Base-by-base conservation (phyloP, 2,329 filamentous ascomycete genomes). In the Pseudogymnoascus sp. region DNA sequence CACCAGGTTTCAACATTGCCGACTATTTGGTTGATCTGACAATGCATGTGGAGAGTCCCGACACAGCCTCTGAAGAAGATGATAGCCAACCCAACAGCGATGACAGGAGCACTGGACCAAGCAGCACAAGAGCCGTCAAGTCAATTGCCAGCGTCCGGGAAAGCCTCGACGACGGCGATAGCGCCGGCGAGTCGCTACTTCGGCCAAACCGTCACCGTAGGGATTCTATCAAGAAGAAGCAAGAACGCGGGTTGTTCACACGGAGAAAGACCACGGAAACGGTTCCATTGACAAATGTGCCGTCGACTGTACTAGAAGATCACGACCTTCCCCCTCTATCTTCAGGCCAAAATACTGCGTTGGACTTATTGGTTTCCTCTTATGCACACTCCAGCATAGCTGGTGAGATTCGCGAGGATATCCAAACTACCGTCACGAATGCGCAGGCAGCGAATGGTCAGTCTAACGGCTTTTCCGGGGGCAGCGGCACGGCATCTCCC, bases 11-110 rank as follows among this genome's bases (percentile, higher is more conserved):
- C 83, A 99, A 99, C 72, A 97, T 99, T 75, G 95, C 95, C 3
- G 95, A 99, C 74, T 99, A 97, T 72, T 84, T 99, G 4, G 93
- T 99, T 31, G 95, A 99, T 74, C 81, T 99, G 42, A 97, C 95
- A 0, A 97, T 99, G 93, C 95, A 99, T 74, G 93, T 92, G 23
- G 85, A 90, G 64, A 80, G 82, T 62, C 78, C 81, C 12, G 78
- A 76, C 39, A 80, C 81, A 1, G 77, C 81, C 10, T 75, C 80
- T 1, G 81, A 86, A 31, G 84, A 86, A 60, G 78, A 83, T 51
- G 83, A 80, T 18, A 83, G 87, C 36, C n/a, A 37, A 11, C 34
- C 26, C 34, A 84, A 87, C 63, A 83, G 83, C 14, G 87, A 90
- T 67, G 83, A 81, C 2, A 78, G 83, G 1, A 88, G 86, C 67